A percentile compares a stretch with the other conserved stretches of the same genome.
phyloP scores from a whole-genome alignment of 2,329 filamentous ascomycete species.

The Pyrenophora seminiperda region DNA sequence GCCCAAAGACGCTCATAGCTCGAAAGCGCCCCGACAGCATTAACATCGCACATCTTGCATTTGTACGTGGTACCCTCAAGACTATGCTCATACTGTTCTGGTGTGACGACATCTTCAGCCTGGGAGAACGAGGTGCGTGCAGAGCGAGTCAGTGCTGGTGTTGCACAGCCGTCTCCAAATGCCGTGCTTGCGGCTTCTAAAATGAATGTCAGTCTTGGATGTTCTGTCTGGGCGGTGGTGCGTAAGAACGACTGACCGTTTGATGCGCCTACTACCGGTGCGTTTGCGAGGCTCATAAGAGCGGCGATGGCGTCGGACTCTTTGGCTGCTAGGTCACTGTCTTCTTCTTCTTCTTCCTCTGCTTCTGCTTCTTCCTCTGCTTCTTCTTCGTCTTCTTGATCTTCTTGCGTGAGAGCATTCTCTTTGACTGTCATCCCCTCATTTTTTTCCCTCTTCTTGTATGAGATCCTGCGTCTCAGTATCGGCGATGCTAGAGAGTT shows the following conservation, averaged over 20 bases:
- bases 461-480: not conserved
- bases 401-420: not conserved
- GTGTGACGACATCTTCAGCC: not conserved
- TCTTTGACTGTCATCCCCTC: not conserved
- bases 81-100: not conserved
- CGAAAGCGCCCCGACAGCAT: no score
- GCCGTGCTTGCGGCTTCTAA: no score
- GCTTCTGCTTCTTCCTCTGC: not conserved
- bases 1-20: no score
- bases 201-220: no score
- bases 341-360: not conserved
- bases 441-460: no score
- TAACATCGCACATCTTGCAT: no score
- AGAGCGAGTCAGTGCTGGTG: not conserved
- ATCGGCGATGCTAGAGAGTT: constrained; percentile 1
- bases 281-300: constrained; percentile 4
- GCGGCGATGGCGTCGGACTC: constrained; percentile 5
- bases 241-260: no score
- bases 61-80: not conserved
- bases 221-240: not conserved
- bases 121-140: not conserved
- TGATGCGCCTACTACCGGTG: no score
- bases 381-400: not conserved
- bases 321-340: no score
- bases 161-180: not conserved